Base-by-base conservation (phyloP, 176 grass and related monocot species). In the Oryza glaberrima region DNA sequence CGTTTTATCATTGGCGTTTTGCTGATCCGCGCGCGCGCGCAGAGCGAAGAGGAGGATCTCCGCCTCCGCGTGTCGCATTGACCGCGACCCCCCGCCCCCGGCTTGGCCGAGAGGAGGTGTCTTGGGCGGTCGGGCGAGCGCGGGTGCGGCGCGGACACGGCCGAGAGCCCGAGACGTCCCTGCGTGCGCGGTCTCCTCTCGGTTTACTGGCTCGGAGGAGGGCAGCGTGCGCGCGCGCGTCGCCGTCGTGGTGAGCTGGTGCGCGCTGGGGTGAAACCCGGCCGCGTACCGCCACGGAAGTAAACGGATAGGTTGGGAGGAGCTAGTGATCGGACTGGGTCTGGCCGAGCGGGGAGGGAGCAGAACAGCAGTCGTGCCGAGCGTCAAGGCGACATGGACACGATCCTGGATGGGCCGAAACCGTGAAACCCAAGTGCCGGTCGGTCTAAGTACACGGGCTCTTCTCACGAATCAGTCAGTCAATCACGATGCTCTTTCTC, bases 241-340 rank as follows among this genome's bases (percentile, higher is more conserved):
- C 84, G 84, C 80, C 34, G 69, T 86, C 79, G 79, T 0, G 58
- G 79, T 75, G 84, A 86, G 75, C 80, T 86, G 88, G 73, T 2
- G 72, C 77, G 81, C 1, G 79, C 79, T 56, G 52, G 16, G 3
- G 70, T 8, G 6, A n/a, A 41, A 14, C 47, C 47, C 13, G 47
- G 52, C 17, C 51, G 16, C 19, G 28, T 8, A 25, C 43, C 15
- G 70, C 72, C 72, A 11, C 56, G 22, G 77, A 16, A 49, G 67
- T 35, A 70, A 54, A 90, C 83, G 83, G 78, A 23, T 4, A 77
- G 77, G 66, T 70, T 25, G 19, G 30, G 30, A 54, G 45, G 23
- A 43, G 56, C 20, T 61, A 61, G 20, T 61, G 58, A 65, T 43
- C 19, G 7, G 83, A 86, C 83, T 58, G 22, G 88, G 83, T 81